Evolutionary conservation across 805 yeast species (phyloP), one percentile per base, ranked within the genome.

Genomic region (Zygoascus flipseniorum): DNA sequence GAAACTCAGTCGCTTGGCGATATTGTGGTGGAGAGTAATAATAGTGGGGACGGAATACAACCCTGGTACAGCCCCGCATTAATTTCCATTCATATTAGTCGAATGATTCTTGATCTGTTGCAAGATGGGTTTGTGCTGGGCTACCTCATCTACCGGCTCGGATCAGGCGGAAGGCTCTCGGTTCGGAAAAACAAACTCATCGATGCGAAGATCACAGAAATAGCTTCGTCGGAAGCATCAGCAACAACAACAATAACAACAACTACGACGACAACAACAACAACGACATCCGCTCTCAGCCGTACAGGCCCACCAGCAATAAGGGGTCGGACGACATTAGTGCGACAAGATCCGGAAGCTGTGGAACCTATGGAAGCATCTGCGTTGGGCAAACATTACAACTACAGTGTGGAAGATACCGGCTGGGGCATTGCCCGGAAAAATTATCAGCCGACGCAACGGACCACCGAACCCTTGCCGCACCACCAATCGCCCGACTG

Each of bases 11-110:
- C 31, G n/a, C 58, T 61, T 5, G 52, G 28, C 8, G 37, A 37
- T 35, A 20, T 66, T 3, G 50, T 59, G 10, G 28, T 19, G 1
- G 65, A 66, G 43, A 46, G 49, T 65, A 69, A 2, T 65, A 66
- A 8, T 64, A 67, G 1, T 32, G 48, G 5, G 50, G 26, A 10
- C 54, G 49, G n/a, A 52, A 23, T 39, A 14, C 42, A 10, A 23
- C 65, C 64, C 9, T 68, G 71, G 70, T 68, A 68, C 50, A 62
- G 69, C 5, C 48, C 62, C n/a, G 71, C 70, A 2, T 57, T 68
- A 20, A 65, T 64, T 2, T 65, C 70, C 3, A 67, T 68, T 41
- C 65, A 65, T n/a, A 13, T 68, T 18, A 56, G 60, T n/a, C 56
- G 46, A 31, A 54, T 50, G 32, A 14, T 59, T 10, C 16, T 52